These are phyloP conservation scores for Pulveroboletus ravenelii DNA, from an alignment of 768 basidiomycete genomes.

Conservation along the genomic window DNA sequence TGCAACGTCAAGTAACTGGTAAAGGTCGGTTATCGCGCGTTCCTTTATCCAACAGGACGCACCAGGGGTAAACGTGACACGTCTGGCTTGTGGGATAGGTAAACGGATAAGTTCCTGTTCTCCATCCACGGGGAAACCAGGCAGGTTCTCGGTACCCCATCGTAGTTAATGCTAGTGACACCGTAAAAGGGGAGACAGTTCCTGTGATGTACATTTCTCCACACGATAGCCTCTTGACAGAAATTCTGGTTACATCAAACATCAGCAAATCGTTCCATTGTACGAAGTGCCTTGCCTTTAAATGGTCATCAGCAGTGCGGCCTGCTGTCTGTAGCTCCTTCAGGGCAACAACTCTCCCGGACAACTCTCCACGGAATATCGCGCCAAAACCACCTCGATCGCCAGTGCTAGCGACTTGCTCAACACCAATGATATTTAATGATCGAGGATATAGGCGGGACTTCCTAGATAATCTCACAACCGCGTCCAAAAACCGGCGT, in stretches of 20 bases:
- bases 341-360: constrained; percentile 27
- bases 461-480: constrained; percentile 27
- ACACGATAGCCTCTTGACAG: constrained; percentile 28
- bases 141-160: constrained; percentile 12
- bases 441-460: constrained; percentile 26
- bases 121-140: constrained; percentile 25
- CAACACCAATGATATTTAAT: constrained; percentile 20
- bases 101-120: constrained; percentile 30
- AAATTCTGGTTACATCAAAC: constrained; percentile 20
- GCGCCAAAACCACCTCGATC: constrained; percentile 31
- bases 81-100: constrained; percentile 24
- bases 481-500: constrained; percentile 26
- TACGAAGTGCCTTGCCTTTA: constrained; percentile 19
- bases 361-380: constrained; percentile 27
- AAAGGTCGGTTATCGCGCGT: background rate
- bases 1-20: constrained; percentile 36
- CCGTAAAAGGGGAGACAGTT: constrained; percentile 32
- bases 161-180: constrained; percentile 9
- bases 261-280: background rate
- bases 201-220: constrained; percentile 27
- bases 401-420: constrained; percentile 7
- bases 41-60: constrained; percentile 3
- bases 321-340: constrained; percentile 24
- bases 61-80: constrained; percentile 33
- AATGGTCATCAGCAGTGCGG: constrained; percentile 22